phyloP scores from a whole-genome alignment of 257 asterid species.

The Scutellaria galericulata region DNA sequence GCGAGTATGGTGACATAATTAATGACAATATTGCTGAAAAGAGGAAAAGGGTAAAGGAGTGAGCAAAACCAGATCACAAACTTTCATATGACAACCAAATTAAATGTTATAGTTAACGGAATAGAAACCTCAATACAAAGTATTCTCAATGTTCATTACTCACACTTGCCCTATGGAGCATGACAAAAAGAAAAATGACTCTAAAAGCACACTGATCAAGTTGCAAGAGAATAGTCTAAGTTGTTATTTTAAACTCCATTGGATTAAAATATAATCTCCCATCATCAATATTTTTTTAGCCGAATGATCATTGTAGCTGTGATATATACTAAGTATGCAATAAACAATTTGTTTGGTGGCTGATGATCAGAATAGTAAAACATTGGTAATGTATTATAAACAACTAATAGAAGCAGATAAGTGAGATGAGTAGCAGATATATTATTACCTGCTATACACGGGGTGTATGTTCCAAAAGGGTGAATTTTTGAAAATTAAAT shows the following conservation, averaged over 20 bases:
- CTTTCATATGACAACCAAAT: constrained; percentile 18
- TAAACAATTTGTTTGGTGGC: no score
- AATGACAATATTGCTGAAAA: constrained; percentile 57
- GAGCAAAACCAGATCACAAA: constrained; percentile 11
- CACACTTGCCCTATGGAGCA: background rate
- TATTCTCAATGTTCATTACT: background rate
- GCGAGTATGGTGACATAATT: constrained; percentile 61
- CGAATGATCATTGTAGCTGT: background rate
- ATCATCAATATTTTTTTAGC: background rate
- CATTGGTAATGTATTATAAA: background rate
- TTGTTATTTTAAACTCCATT: background rate
- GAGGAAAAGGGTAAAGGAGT: constrained; percentile 1
- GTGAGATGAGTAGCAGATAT: constrained; percentile 7
- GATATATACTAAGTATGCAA: constrained; percentile 10
- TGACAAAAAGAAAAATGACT: background rate
- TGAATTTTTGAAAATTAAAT: constrained; percentile 58
- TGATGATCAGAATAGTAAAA: background rate
- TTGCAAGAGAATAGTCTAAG: background rate
- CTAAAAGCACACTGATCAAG: constrained; percentile 5
- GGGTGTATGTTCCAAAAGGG: constrained; percentile 83
- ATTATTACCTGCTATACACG: constrained; percentile 67
- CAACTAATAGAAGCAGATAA: background rate
- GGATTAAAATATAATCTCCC: background rate
- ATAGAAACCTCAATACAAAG: background rate
- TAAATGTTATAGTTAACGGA: constrained; percentile 11